Base-by-base conservation (phyloP, 257 asterid species). In the Nemophila menziesii region DNA sequence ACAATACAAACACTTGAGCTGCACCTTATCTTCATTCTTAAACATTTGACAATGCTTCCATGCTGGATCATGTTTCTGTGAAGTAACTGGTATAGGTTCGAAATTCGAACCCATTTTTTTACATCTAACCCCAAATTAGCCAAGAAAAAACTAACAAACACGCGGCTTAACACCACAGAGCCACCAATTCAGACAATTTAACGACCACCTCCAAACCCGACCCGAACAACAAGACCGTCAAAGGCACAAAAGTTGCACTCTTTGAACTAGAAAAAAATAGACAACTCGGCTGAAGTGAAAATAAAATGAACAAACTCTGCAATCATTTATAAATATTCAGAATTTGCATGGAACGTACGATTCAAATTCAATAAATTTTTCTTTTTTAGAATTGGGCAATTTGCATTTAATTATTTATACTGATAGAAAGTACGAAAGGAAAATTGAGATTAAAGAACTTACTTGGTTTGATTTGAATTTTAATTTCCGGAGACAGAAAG, bases 41-140 rank as follows among this genome's bases (percentile, higher is more conserved):
- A 62, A 81, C 99, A 90, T 81, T 56, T 85, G 75, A 53, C 96
- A 85, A 58, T 90, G 99, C 55, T 79, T 81, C 99, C 99, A 90
- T 10, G 99, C 96, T 2, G 99, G 99, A 40, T 90, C 99, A 49
- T 83, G 95, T 66, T 90, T 85, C 46, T 78, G 94, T 12, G 95
- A 70, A 41, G 86, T 80, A 43, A 84, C 89, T 0, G 95, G 75
- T 20, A 84, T 75, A n/a, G 69, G 81, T 69, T 89, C 95, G 79
- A 75, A 66, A 56, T 57, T 54, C 15, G 83, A 69, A 63, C 58
- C 73, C 89, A 72, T 72, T 49, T 22, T 48, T 12, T 21, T 21
- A 38, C 18, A 36, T 41, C 26, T 27, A 46, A 18, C 43, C 13
- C 39, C 21, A 43, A 60, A 20, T 34, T 18, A 8, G 2, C 11